phyloP scores from a whole-genome alignment of 805 yeast genomes.

The Ogataea thermomethanolica region DNA sequence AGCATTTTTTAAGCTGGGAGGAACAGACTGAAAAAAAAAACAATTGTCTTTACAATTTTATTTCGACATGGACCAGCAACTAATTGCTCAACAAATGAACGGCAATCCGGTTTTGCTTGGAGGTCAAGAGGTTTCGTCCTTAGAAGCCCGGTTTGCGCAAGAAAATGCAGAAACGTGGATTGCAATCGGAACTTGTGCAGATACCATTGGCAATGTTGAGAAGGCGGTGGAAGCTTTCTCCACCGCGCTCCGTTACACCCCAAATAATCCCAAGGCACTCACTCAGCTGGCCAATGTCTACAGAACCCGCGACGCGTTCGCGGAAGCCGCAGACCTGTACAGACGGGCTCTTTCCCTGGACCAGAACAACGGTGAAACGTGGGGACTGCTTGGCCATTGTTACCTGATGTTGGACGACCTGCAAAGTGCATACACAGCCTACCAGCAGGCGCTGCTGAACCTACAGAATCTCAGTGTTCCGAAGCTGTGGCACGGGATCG shows the following conservation, averaged over 20 bases:
- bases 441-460: conserved; percentile 92
- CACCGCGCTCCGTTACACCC: conserved; percentile 79
- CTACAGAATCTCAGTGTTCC: conserved; percentile 93
- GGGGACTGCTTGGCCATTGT: conserved; percentile 97
- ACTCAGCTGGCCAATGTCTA: conserved; percentile 85
- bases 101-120: conserved; percentile 20
- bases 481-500: conserved; percentile 97
- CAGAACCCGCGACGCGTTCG: conserved; percentile 84
- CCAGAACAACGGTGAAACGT: conserved; percentile 90
- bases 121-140: conserved; percentile 18
- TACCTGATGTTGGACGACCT: conserved; percentile 94
- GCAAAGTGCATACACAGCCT: conserved; percentile 92
- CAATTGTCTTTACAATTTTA: conserved; percentile 6
- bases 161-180: conserved; percentile 84
- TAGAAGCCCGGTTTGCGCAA: conserved; percentile 34
- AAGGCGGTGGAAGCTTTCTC: conserved; percentile 88
- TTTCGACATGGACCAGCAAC: conserved; percentile 21
- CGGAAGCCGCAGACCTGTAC: conserved; percentile 91
- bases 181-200: conserved; percentile 86
- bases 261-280: conserved; percentile 80
- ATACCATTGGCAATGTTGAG: conserved; percentile 81
- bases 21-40: conserved; percentile 9
- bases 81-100: conserved; percentile 20
- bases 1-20: conserved; percentile 8
- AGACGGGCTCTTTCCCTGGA: conserved; percentile 78